A percentile compares a stretch with the other conserved stretches of the same genome.
These are phyloP conservation scores for Vigna angularis DNA, from an alignment of 306 rosid species.

Conservation along the genomic window DNA sequence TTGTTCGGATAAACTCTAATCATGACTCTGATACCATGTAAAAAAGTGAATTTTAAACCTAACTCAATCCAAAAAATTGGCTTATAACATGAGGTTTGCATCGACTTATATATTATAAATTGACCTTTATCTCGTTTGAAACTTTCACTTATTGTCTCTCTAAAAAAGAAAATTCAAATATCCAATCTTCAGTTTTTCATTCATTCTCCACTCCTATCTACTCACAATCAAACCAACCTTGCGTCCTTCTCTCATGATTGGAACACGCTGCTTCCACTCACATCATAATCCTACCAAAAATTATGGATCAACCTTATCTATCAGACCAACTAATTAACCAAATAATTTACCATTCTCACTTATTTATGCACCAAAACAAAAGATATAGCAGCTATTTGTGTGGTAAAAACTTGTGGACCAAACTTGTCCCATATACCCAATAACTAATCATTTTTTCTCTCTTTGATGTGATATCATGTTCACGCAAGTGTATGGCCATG, in stretches of 20 bases:
- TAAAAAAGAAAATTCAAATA: no score
- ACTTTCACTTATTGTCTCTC: no score
- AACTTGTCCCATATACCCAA: not conserved
- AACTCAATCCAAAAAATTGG: fast-evolving
- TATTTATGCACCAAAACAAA: not conserved
- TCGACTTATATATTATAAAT: no score
- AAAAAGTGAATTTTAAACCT: no score
- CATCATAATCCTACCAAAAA: slow-evolving; percentile 39
- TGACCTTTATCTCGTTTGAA: no score
- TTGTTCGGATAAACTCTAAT: no score
- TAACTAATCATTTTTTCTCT: not conserved
- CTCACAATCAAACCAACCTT: no score
- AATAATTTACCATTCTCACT: not conserved
- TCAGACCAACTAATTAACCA: not conserved
- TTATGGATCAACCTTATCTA: not conserved
- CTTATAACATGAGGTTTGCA: no score
- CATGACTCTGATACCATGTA: no score
- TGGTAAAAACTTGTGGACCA: slow-evolving; percentile 16
- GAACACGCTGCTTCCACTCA: slow-evolving; percentile 46
- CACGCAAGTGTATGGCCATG: not conserved
- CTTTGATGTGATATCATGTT: not conserved
- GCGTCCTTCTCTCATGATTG: slow-evolving; percentile 35
- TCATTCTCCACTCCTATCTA: not conserved
- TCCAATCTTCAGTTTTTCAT: not conserved
- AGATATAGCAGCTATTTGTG: not conserved